Evolutionary conservation across 2,329 filamentous ascomycete genomes (phyloP), one percentile per base, ranked within the genome.

Genomic region (Tolypocladium sp.): DNA sequence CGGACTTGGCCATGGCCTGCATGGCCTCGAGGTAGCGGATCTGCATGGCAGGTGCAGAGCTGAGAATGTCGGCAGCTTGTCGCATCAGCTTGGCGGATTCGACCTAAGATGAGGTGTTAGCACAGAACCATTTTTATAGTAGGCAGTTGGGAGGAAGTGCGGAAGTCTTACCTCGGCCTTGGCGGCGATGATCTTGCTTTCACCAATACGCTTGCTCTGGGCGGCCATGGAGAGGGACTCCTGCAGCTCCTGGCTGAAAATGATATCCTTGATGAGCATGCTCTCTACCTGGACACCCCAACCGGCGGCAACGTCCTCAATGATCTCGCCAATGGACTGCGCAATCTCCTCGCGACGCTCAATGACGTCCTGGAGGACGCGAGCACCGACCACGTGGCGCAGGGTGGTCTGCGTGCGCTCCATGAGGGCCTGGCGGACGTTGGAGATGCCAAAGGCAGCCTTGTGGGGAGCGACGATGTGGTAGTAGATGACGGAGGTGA

Each of bases 201-300:
- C 94, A 78, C 94, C 94, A 59, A 97, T 96, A 67, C 94, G 89
- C 88, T 97, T 97, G 80, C 89, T 91, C 82, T 99, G 94, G 4
- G 94, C 94, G 44, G 94, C 94, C 94, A 99, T 97, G 71, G 91
- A 96, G 56, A 99, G 85, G 22, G 90, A 94, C 70, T 97, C 93
- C 76, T 99, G 94, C 52, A 99, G 82, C 66, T 97, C 94, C 70
- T 91, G 86, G 76, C 87, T 92, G 84, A 99, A 99, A 73, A 97
- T 90, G 71, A 99, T 96, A 75, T 99, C 94, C 79, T 99, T 97
- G 83, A 99, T 93, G 66, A 99, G 86, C 93, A 99, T 99, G 70
- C 88, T 92, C 81, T 97, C 94, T 60, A 97, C 94, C 70, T 91
- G 86, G 9, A 96, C 93, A 76, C 94, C 94, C 94, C 94, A 99